Base-by-base conservation (phyloP, 768 basidiomycete species). In the Tylopilus felleus region DNA sequence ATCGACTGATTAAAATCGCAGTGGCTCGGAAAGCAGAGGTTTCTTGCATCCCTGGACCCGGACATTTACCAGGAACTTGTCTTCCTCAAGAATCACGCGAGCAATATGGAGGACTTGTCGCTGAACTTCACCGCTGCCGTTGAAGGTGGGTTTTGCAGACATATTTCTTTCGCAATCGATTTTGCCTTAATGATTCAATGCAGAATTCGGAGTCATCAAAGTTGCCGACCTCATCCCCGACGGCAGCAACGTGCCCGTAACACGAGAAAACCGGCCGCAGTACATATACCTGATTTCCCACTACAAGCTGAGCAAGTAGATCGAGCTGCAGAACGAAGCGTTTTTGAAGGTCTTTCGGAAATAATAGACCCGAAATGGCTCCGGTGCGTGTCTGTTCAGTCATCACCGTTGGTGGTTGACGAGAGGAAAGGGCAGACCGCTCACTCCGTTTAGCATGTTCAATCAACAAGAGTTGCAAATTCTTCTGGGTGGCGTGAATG, bases 391-490 rank as follows among this genome's bases (percentile, higher is more conserved):
- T n/a, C n/a, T n/a, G n/a, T n/a, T n/a, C n/a, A n/a, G 40, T 47
- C 12, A 16, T 14, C 14, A 10, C 36, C 8, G 28, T 10, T 19
- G 22, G 33, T 4, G 9, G 13, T 22, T 29, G 35, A 43, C 23
- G n/a, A n/a, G n/a, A n/a, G n/a, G n/a, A n/a, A n/a, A n/a, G 31
- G 16, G 25, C 55, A 62, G 36, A 70, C 31, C 8, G 19, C 31
- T 51, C 22, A 13, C 35, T 60, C 43, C 36, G 16, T 43, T 46
- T 57, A 90, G 93, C 41, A 95, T 98, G 91, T 99, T 98, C 74
- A 96, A 98, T 69, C 95, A 96, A 60, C 89, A 92, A 66, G 97
- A 98, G 70, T 76, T 98, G 4, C 93, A 94, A 66, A 87, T 96
- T 45, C 75, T 98, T 1, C 77, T 99, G 7, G 95, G 95, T 0